Percentiles rank a stretch among this genome's conserved stretches.
Conservation (phyloP, 805 yeast genomes). For the Starmerella apicola region DNA sequence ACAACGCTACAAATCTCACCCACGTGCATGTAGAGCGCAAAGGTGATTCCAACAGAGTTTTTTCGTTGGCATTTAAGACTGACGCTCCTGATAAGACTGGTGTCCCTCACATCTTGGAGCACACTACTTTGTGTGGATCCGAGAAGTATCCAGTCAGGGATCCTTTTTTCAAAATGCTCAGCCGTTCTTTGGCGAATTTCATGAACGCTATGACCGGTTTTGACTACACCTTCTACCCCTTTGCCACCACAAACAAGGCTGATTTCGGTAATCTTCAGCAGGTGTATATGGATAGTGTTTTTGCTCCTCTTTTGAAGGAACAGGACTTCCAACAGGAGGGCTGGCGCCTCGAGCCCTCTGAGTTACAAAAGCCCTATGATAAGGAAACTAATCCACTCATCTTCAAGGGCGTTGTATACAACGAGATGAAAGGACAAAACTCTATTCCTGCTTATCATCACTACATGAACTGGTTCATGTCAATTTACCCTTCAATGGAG, state of each 20-base stretch:
- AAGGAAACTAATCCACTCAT: constrained; percentile 34
- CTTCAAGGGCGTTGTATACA: constrained; percentile 92
- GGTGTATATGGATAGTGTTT: constrained; percentile 78
- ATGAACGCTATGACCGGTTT: constrained; percentile 99
- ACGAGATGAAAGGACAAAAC: constrained; percentile 97
- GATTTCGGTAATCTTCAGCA: constrained; percentile 76
- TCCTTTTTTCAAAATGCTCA: constrained; percentile 95
- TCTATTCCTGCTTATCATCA: constrained; percentile 76
- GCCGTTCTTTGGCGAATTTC: constrained; percentile 83
- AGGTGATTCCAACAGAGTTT: constrained; percentile 74
- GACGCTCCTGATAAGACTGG: constrained; percentile 94
- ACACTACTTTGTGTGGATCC: constrained; percentile 92
- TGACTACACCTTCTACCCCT: constrained; percentile 91
- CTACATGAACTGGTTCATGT: constrained; percentile 72
- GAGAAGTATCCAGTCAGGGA: constrained; percentile 84
- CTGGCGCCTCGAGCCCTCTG: constrained; percentile 82
- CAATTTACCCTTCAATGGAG: constrained; percentile 70
- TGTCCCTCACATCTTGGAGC: constrained; percentile 91
- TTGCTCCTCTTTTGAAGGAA: constrained; percentile 62
- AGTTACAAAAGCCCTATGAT: constrained; percentile 32
- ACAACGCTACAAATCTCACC: constrained; percentile 55
- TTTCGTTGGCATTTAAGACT: constrained; percentile 80
- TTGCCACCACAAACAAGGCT: constrained; percentile 77
- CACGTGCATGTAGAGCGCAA: constrained; percentile 73
- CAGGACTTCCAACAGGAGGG: constrained; percentile 93